Percentiles rank a stretch among this genome's conserved stretches.
These are phyloP conservation scores for Fusarium floridanum DNA, from an alignment of 2,329 filamentous ascomycete species.

Conservation along the genomic window DNA sequence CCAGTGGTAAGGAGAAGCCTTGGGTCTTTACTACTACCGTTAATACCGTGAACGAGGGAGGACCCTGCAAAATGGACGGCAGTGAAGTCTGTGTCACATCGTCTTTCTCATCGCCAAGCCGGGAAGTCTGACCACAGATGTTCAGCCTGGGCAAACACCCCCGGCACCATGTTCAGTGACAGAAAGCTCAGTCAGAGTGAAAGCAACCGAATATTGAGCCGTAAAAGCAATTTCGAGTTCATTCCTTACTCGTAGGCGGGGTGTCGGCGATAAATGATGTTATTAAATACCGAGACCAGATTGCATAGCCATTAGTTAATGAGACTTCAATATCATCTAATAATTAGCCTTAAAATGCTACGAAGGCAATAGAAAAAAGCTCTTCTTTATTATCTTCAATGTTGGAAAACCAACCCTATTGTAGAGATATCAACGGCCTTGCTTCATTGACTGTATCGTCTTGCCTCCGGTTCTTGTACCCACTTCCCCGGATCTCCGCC, in stretches of 20 bases:
- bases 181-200: not conserved
- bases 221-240: not conserved
- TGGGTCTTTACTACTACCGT: not conserved
- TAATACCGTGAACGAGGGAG: not conserved
- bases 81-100: not conserved
- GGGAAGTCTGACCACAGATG: not conserved
- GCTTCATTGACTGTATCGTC: not conserved
- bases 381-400: not conserved
- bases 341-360: not conserved
- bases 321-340: not conserved
- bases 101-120: conserved; percentile 3
- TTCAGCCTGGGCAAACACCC: not conserved
- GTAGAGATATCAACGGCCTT: not conserved
- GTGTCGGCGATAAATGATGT: not conserved
- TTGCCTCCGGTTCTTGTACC: not conserved
- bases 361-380: not conserved
- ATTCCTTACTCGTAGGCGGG: not conserved
- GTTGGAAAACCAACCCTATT: not conserved
- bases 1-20: not conserved
- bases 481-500: conserved; percentile 11
- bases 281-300: not conserved
- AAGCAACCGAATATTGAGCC: not conserved
- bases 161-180: not conserved
- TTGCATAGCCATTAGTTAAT: not conserved
- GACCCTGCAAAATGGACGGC: not conserved